Conservation (phyloP, 768 basidiomycete species). For the Suillus cothurnatus region DNA sequence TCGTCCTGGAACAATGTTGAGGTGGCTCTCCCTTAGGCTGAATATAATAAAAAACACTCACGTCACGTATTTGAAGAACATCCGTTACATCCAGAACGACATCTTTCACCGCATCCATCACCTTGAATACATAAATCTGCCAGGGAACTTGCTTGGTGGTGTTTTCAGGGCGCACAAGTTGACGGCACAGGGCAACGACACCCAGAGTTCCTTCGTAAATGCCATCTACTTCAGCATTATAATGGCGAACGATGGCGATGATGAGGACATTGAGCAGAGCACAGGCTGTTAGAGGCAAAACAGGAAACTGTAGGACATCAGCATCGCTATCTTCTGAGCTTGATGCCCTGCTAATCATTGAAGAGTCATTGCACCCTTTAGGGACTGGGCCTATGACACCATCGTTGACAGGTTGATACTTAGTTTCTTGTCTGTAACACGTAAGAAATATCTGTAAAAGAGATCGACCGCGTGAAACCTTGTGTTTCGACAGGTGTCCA, state of each 20-base stretch:
- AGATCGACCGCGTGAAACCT: constrained; percentile 67
- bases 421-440: constrained; percentile 27
- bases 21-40: background rate
- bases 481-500: constrained; percentile 55
- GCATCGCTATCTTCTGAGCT: constrained; percentile 24
- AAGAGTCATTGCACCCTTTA: background rate
- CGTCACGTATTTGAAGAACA: constrained; percentile 23
- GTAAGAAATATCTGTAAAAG: constrained; percentile 57
- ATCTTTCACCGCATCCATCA: constrained; percentile 10
- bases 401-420: background rate
- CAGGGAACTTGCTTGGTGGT: constrained; percentile 13
- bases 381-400: too few species aligned
- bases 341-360: background rate
- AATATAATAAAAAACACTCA: constrained; percentile 11
- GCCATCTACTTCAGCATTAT: constrained; percentile 33
- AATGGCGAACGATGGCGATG: constrained; percentile 38
- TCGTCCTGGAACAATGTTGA: too few species aligned
- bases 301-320: too few species aligned
- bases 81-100: constrained; percentile 29
- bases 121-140: constrained; percentile 17
- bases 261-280: constrained; percentile 51
- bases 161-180: background rate
- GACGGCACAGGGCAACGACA: too few species aligned
- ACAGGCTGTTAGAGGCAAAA: constrained; percentile 55
- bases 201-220: background rate